Evolutionary conservation across 2,329 filamentous ascomycete genomes (phyloP), one percentile per base, ranked within the genome.

Genomic region (Stenocarpella maydis): DNA sequence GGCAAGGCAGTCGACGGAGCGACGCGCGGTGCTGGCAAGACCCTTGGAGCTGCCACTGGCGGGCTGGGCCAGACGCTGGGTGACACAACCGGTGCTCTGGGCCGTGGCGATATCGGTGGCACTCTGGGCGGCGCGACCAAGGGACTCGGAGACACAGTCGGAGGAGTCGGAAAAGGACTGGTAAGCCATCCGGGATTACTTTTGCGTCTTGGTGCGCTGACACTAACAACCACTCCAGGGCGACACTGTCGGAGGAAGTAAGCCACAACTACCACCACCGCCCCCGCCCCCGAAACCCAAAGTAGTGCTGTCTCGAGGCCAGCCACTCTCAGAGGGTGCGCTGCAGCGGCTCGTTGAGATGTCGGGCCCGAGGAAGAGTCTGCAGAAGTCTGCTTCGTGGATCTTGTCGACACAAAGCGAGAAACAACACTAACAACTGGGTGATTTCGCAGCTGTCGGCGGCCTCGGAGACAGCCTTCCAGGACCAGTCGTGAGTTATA

Each of bases 181-280:
- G 70, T 71, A n/a, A 53, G 70, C 61, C 17, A 17, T 21, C 14
- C 7, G 1, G 4, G 12, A n/a, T n/a, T n/a, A 47, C 1, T 8
- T 2, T 12, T 2, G 12, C 5, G 3, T 8, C 5, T 21, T 1
- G 8, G 2, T 2, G 8, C 10, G 49, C 24, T 9, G 15, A 26
- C 3, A 24, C 50, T 58, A 24, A 50, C 45, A 17, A 17, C 28
- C 10, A 5, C 15, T 26, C 5, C 26, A 71, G 70, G 70, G 70
- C 24, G 70, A 71, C 19, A 71, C 70, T 28, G 52, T 71, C 41
- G 67, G 67, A 31, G 70, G 70, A 19, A 71, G 65, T 67, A 67
- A 67, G 65, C 65, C 58, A 58, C 52, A 58, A 54, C 64, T 52
- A 58, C 52, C 31, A 31, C 15, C 54, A 60, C 63, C 26, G 41